Base-by-base conservation (phyloP, 768 basidiomycete species). In the Crassisporium funariophilum region DNA sequence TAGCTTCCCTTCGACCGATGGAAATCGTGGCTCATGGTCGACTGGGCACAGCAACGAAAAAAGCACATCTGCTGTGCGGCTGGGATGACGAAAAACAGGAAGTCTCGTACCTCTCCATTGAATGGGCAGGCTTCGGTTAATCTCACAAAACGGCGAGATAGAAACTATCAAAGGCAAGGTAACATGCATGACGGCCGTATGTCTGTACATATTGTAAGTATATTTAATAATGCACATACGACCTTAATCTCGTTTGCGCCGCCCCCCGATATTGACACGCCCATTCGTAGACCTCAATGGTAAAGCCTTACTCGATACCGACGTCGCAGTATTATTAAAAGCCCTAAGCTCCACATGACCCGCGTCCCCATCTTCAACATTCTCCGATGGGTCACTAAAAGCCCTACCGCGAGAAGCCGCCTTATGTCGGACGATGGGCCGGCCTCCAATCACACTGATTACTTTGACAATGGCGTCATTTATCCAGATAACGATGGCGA, bases 21-120 rank as follows among this genome's bases (percentile, higher is more conserved):
- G 93, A 98, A 65, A 81, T 99, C 36, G 89, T 99, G 17, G 95
- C 95, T 0, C 94, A 94, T 62, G 97, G 97, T 13, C 78, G 97
- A 24, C 69, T 99, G 24, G 97, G 95, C 1, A 99, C 97, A 3
- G 97, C 90, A 9, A 98, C 97, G 7, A 98, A 98, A 67, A 99
- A 99, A 68, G 83, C 92, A 0, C 95, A 98, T 64, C 69, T 98
- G 22, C 69, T 98, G 3, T 97, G 93, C 57, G 82, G 85, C 23
- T 97, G 89, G 87, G 84, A 95, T 57, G 85, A 90, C 25, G 75
- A 74, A 40, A 81, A 72, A 57, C 73, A 78, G 33, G 67, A 75
- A 50, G 89, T 82, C 2, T 79, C 83, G 0, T 91, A 89, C 68
- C 75, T 87, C 45, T 88, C 87, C 38, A 78, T 95, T 48, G 91